phyloP scores from a whole-genome alignment of 2,329 filamentous ascomycete species.

The Fusarium nanum region DNA sequence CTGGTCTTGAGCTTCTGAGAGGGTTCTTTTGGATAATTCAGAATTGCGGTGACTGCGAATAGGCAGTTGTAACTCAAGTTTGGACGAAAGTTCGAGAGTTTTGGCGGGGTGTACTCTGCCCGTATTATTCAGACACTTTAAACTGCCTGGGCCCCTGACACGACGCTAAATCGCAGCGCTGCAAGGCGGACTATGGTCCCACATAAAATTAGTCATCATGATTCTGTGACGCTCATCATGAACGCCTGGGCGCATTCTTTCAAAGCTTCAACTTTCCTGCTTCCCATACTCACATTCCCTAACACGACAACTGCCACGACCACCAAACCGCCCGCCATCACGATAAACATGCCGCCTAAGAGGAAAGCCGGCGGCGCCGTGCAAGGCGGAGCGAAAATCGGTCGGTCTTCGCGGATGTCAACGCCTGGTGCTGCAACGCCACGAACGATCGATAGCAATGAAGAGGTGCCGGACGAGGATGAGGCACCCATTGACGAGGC shows the following conservation, averaged over 20 bases:
- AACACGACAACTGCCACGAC: constrained; percentile 13
- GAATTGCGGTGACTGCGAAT: background rate
- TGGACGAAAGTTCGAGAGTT: constrained; percentile 22
- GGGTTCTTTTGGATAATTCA: background rate
- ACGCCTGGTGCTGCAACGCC: constrained; percentile 72
- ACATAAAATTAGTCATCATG: constrained; percentile 34
- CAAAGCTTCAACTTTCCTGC: background rate
- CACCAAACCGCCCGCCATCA: constrained; percentile 30
- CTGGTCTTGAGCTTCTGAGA: background rate
- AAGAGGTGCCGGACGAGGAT: constrained; percentile 60
- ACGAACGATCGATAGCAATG: constrained; percentile 66
- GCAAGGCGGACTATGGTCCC: background rate
- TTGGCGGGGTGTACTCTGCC: constrained; percentile 29
- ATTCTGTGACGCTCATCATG: constrained; percentile 26
- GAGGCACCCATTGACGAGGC: constrained; percentile 63
- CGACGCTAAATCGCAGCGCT: constrained; percentile 6
- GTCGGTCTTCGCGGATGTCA: constrained; percentile 67
- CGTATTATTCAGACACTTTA: constrained; percentile 30
- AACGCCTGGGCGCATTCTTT: constrained; percentile 11
- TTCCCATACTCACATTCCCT: background rate
- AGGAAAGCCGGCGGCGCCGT: constrained; percentile 70
- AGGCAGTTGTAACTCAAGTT: constrained; percentile 9
- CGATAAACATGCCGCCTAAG: constrained; percentile 72
- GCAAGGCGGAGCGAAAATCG: constrained; percentile 64
- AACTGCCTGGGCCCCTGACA: constrained; percentile 8